Evolutionary conservation across 352 stramenopile genomes (phyloP), one percentile per base, ranked within the genome.

Genomic region (Phytophthora hibernalis): DNA sequence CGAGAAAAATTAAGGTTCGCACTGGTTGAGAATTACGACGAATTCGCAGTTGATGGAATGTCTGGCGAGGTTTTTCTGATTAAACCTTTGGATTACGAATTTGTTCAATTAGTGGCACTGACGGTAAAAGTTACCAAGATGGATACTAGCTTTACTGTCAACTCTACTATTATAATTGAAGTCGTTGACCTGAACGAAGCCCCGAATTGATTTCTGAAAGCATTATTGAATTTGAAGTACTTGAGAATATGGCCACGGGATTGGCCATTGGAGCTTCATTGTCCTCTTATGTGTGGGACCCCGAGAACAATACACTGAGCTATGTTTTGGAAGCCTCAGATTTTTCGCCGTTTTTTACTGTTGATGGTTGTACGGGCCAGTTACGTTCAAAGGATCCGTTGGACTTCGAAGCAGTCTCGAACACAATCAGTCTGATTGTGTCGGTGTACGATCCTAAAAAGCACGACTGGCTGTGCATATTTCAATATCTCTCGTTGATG

Each of bases 321-420:
- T 90, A 80, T 22, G 45, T 74, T 15, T 50, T 90, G 13, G 69
- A 84, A 12, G 31, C 71, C 5, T 87, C 81, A 0, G 63, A 77
- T 18, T 75, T 76, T 48, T 87, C 81, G 4, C 45, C 18, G 16
- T 83, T 67, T 42, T 90, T 90, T 31, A 69, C 43, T 0, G 12
- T 90, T 3, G 79, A 87, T n/a, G 65, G 65, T 12, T 90, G 81
- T 54, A 74, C 61, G 30, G 81, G 81, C 5, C 78, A 90, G 47
- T 24, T 90, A 18, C 54, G 69, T n/a, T 70, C 62, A 9, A 76
- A 74, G 28, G 15, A 33, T 16, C 45, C 70, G 10, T 50, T 87
- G 0, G 72, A 90, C 55, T 90, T 67, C 16, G 81, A 90, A 54
- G 33, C 28, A 8, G 60, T 68, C 52, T 51, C 52, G 3, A 26